phyloP scores from a whole-genome alignment of 106 monocot genomes.

The Triglochin maritima region DNA sequence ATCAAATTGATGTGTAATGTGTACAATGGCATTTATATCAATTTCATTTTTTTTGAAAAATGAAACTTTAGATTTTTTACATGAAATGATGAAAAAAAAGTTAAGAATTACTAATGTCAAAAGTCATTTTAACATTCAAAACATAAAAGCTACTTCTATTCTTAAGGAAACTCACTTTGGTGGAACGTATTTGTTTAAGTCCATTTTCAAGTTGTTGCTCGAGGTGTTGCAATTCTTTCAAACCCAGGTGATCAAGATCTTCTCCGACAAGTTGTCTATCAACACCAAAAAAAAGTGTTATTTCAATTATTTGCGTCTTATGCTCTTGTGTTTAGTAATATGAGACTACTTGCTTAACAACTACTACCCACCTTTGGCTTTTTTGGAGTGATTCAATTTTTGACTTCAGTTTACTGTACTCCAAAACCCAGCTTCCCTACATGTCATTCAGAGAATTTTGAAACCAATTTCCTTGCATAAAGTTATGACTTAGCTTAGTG shows the following conservation, averaged over 20 bases:
- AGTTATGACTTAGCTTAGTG: no score
- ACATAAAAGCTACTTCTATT: no score
- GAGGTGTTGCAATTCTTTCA: conserved; percentile 22
- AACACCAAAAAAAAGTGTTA: not conserved
- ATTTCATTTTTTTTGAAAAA: no score
- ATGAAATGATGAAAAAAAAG: no score
- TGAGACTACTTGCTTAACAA: no score
- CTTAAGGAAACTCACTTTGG: conserved; percentile 11
- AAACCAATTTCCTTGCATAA: no score
- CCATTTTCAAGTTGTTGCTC: conserved; percentile 23
- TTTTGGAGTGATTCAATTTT: conserved; percentile 43
- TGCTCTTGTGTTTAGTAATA: not conserved
- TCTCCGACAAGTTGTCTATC: conserved; percentile 15
- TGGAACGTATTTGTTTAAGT: conserved; percentile 11
- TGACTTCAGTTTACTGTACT: conserved; percentile 22
- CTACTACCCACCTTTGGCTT: conserved; percentile 34
- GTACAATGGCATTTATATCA: no score
- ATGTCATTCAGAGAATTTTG: not conserved
- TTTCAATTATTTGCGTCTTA: not conserved
- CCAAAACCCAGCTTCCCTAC: not conserved
- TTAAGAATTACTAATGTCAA: no score
- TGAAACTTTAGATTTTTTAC: no score
- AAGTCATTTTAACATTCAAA: no score
- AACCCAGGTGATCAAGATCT: conserved; percentile 12
- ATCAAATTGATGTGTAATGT: no score